Evolutionary conservation across 2,329 filamentous ascomycete genomes (phyloP).

Genomic region (Trichoderma sp.): DNA sequence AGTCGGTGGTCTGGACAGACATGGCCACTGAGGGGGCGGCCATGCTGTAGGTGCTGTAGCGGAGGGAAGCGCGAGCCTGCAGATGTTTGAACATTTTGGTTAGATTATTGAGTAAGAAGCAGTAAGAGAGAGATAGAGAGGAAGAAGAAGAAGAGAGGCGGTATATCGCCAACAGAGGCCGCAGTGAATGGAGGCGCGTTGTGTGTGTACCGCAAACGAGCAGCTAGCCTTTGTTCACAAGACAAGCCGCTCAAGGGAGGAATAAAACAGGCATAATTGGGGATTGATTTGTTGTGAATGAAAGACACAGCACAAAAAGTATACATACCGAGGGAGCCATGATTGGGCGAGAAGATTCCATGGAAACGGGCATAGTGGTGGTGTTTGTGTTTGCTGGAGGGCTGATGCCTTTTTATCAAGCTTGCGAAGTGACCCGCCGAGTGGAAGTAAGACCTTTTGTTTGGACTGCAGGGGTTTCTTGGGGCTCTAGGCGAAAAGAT

Average conservation of each 20-base stretch:
- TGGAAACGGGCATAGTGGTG: conserved; percentile 52
- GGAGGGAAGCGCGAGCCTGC: conserved; percentile 54
- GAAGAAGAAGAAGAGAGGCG: not conserved
- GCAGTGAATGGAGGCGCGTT: not conserved
- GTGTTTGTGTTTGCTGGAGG: not conserved
- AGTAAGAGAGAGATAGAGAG: not conserved
- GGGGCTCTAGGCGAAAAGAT: not conserved
- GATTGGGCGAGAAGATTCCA: conserved; percentile 60
- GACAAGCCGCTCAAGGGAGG: not conserved
- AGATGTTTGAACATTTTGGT: not conserved
- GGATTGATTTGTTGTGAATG: not conserved
- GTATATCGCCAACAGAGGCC: not conserved
- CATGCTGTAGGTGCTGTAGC: conserved; percentile 61
- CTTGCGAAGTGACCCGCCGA: not conserved
- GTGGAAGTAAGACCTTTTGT: not conserved
- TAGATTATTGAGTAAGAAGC: not conserved
- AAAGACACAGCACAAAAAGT: conserved; percentile 3
- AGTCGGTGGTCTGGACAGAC: conserved; percentile 46
- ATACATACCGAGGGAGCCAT: conserved; percentile 61
- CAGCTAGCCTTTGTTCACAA: not conserved
- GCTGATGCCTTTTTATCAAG: not conserved
- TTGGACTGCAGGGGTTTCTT: not conserved
- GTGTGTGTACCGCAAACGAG: not conserved
- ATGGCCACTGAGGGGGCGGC: conserved; percentile 59
- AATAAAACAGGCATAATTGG: not conserved